These are phyloP conservation scores for Plasmodium gallinaceum DNA, from an alignment of 169 alveolate species.

Conservation along the genomic window DNA sequence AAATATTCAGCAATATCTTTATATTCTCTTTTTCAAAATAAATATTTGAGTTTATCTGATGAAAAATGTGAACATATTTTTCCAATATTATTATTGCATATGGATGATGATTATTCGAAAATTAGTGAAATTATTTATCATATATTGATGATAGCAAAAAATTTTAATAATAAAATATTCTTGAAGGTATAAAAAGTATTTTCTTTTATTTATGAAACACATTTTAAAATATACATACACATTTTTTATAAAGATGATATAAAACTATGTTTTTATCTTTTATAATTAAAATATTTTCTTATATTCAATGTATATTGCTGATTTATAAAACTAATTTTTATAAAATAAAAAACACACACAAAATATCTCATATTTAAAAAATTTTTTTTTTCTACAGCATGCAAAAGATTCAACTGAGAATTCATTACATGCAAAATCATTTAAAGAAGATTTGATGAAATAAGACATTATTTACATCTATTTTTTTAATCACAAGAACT, in stretches of 20 bases:
- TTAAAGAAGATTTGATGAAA: constrained; percentile 36
- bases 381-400: constrained; percentile 27
- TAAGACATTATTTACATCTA: too few relatives aligned
- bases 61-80: constrained; percentile 30
- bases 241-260: neutral
- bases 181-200: constrained; percentile 12
- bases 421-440: constrained; percentile 38
- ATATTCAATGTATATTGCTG: too few relatives aligned
- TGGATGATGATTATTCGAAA: constrained; percentile 46
- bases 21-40: constrained; percentile 56
- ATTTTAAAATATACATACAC: neutral
- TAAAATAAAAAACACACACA: too few relatives aligned
- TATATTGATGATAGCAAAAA: constrained; percentile 26
- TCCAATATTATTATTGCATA: constrained; percentile 43
- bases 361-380: too few relatives aligned
- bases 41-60: constrained; percentile 18
- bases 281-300: too few relatives aligned
- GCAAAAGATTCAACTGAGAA: constrained; percentile 39
- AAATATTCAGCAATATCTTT: constrained; percentile 33
- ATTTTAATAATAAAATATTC: constrained; percentile 7
- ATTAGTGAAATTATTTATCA: constrained; percentile 40
- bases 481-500: too few relatives aligned
- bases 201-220: neutral
- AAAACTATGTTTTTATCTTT: neutral
- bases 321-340: neutral